A percentile compares a stretch with the other conserved stretches of the same genome.
phyloP scores from a whole-genome alignment of 768 basidiomycete species.

The Tephrocybe sp. region DNA sequence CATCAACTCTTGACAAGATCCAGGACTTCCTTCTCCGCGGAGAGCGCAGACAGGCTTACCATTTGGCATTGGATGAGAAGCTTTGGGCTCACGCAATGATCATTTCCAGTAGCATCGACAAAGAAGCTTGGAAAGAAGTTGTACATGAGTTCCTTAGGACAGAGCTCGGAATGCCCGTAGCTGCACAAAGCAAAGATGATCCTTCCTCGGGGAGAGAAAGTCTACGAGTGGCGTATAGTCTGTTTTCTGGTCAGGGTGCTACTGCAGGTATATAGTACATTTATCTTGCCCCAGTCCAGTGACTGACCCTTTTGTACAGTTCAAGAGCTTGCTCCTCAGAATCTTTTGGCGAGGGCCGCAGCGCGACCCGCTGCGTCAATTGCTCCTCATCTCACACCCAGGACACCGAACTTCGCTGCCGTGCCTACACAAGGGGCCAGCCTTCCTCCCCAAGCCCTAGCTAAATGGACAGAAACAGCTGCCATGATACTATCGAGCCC shows the following conservation, averaged over 20 bases:
- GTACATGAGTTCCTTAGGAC: constrained; percentile 80
- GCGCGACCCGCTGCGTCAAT: constrained; percentile 40
- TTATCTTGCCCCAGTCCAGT: not conserved
- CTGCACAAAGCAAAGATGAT: constrained; percentile 13
- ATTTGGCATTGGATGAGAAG: constrained; percentile 83
- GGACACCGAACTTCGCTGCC: constrained; percentile 57
- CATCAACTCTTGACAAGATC: constrained; percentile 73
- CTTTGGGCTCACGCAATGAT: constrained; percentile 97
- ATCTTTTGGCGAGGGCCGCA: constrained; percentile 42
- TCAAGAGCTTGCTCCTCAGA: constrained; percentile 69
- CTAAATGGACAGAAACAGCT: constrained; percentile 83
- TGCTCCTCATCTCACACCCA: constrained; percentile 26
- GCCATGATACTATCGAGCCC: constrained; percentile 81
- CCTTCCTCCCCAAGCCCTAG: constrained; percentile 62
- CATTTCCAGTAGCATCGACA: constrained; percentile 90
- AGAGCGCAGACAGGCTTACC: constrained; percentile 83
- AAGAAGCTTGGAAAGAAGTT: constrained; percentile 91
- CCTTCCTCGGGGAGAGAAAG: constrained; percentile 58
- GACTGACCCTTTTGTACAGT: constrained; percentile 42
- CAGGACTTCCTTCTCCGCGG: constrained; percentile 80
- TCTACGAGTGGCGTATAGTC: constrained; percentile 77
- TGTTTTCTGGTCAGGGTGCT: constrained; percentile 83
- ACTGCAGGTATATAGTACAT: constrained; percentile 55
- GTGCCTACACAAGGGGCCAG: constrained; percentile 38
- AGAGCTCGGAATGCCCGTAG: constrained; percentile 54